A percentile compares a stretch with the other conserved stretches of the same genome.
phyloP scores from a whole-genome alignment of 2,329 filamentous ascomycete species.

The Cordyceps fumosorosea region DNA sequence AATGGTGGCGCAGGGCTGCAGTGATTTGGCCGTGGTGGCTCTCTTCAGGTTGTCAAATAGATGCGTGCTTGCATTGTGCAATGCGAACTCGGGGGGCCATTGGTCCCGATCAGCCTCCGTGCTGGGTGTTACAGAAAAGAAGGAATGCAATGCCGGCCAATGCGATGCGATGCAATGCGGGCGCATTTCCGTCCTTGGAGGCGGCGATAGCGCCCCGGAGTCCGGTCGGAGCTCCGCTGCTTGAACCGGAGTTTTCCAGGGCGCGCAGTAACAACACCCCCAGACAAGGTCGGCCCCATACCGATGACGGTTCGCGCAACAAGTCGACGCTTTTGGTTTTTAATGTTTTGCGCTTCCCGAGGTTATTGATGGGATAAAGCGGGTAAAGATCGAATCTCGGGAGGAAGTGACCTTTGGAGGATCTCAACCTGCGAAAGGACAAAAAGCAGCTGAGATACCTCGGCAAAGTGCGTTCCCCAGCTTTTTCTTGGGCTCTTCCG shows the following conservation, averaged over 20 bases:
- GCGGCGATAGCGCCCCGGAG: conserved; percentile 11
- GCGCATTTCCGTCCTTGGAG: neutral
- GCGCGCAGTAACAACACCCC: neutral
- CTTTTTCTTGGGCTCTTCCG: neutral
- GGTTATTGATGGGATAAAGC: conserved; percentile 7
- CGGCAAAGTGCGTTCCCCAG: neutral
- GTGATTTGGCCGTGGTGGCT: too few species aligned
- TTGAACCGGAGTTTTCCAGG: conserved; percentile 8
- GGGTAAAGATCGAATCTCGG: conserved; percentile 6
- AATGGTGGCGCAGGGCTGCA: too few species aligned
- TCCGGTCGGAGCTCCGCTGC: conserved; percentile 12
- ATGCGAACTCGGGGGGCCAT: too few species aligned
- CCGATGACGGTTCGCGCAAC: neutral
- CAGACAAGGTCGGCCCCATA: too few species aligned
- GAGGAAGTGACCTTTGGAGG: too few species aligned
- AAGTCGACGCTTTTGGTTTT: neutral
- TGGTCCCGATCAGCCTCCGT: too few species aligned
- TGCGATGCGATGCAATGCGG: neutral
- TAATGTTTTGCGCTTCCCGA: neutral
- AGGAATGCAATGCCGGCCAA: too few species aligned
- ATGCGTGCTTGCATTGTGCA: too few species aligned
- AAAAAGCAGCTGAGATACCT: neutral
- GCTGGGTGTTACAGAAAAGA: too few species aligned
- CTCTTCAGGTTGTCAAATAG: too few species aligned
- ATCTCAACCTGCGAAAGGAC: too few species aligned